These are phyloP conservation scores for Trichoderma asperelloides DNA, from an alignment of 495 filamentous ascomycete species.

Conservation along the genomic window DNA sequence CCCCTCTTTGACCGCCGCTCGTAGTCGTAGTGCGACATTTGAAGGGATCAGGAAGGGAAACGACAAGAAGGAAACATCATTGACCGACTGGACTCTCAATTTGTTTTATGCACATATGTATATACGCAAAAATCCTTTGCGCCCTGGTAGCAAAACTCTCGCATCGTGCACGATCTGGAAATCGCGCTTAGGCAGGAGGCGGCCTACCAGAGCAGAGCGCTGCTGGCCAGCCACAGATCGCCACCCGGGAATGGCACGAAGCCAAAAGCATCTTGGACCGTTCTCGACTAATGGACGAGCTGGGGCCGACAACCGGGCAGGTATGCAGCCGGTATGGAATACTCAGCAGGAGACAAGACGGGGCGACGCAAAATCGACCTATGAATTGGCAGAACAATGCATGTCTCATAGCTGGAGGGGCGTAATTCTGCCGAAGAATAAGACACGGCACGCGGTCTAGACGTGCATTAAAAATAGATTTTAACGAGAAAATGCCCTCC, in stretches of 20 bases:
- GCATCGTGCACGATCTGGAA: too few species aligned
- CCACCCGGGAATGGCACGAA: background rate
- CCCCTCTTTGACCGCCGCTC: too few species aligned
- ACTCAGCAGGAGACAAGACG: background rate
- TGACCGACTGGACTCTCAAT: too few species aligned
- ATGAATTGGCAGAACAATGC: background rate
- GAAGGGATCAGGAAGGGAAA: too few species aligned
- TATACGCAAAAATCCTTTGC: too few species aligned
- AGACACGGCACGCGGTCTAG: background rate
- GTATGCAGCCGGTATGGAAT: background rate
- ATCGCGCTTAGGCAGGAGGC: too few species aligned
- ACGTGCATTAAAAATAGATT: background rate
- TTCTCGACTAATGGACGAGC: background rate
- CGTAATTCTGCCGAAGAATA: background rate
- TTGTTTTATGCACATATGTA: too few species aligned
- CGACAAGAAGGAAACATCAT: too few species aligned
- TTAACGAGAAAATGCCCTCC: background rate
- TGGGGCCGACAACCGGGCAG: background rate
- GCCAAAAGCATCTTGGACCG: slow-evolving; percentile 1
- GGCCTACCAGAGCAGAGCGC: too few species aligned
- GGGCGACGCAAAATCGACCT: background rate
- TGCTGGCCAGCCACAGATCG: background rate
- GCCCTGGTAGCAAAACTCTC: background rate
- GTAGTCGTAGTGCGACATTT: too few species aligned
- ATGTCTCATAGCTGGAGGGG: background rate